Evolutionary conservation across 768 basidiomycete species (phyloP).

Genomic region (Leucocoprinus sp.): DNA sequence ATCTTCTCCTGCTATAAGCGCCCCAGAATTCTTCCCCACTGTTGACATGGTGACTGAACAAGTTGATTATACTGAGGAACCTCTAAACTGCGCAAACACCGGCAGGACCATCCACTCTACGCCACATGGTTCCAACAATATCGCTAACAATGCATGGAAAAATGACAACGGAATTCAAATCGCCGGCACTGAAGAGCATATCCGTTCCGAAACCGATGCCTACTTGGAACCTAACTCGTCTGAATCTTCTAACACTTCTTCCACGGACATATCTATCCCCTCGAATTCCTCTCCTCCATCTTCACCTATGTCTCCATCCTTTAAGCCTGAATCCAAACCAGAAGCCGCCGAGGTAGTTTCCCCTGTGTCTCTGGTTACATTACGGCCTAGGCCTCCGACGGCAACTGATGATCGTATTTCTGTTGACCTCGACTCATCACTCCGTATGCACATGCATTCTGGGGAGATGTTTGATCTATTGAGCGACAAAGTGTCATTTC

Average conservation of each 20-base stretch:
- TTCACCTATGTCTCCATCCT: slow-evolving; percentile 14
- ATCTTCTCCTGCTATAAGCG: not conserved
- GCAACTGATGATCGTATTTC: slow-evolving; percentile 31
- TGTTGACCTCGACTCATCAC: slow-evolving; percentile 39
- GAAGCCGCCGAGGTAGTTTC: slow-evolving; percentile 8
- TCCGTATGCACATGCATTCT: slow-evolving; percentile 37
- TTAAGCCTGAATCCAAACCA: slow-evolving; percentile 1
- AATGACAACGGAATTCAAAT: not conserved
- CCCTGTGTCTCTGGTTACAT: slow-evolving; percentile 17
- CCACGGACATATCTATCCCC: slow-evolving; percentile 20
- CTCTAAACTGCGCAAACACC: no score
- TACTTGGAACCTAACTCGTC: slow-evolving; percentile 14
- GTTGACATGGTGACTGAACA: no score
- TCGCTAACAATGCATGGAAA: not conserved
- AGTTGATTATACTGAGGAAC: no score
- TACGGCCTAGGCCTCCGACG: slow-evolving; percentile 20
- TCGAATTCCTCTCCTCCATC: slow-evolving; percentile 17
- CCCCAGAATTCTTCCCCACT: slow-evolving; percentile 2
- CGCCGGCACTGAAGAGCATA: not conserved
- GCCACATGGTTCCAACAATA: no score
- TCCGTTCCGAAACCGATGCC: not conserved
- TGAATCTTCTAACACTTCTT: slow-evolving; percentile 15
- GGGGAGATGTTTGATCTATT: slow-evolving; percentile 43
- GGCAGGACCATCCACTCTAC: not conserved
- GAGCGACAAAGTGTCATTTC: slow-evolving; percentile 44